phyloP scores from a whole-genome alignment of 331 rosid species.

The Rhamnella rubrinervis region DNA sequence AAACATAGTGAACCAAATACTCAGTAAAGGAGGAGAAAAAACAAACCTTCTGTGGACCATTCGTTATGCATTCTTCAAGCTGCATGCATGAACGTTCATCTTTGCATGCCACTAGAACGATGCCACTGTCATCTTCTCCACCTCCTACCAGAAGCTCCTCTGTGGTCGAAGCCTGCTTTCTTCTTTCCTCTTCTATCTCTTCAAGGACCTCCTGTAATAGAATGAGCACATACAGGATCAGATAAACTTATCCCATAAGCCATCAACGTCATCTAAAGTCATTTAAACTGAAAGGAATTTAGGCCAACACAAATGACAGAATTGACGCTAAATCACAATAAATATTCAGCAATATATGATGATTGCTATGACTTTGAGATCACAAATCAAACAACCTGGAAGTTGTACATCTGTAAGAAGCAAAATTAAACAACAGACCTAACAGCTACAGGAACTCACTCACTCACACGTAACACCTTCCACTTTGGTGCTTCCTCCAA shows the following conservation, averaged over 20 bases:
- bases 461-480: constrained; percentile 99
- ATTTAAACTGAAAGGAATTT: not conserved
- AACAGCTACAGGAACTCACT: constrained; percentile 78
- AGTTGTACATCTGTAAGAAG: not conserved
- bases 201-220: constrained; percentile 80
- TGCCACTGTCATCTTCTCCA: constrained; percentile 52
- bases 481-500: constrained; percentile 98
- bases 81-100: constrained; percentile 94
- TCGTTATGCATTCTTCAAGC: constrained; percentile 74
- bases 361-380: not conserved
- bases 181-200: constrained; percentile 88
- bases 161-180: constrained; percentile 38
- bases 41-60: constrained; percentile 61
- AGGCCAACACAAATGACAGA: constrained; percentile 10
- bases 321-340: not conserved
- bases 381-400: not conserved
- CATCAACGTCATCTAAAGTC: constrained; percentile 17
- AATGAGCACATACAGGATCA: constrained; percentile 23
- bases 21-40: constrained; percentile 1
- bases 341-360: not conserved
- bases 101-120: constrained; percentile 91
- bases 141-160: constrained; percentile 55
- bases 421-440: constrained; percentile 22
- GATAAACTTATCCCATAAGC: constrained; percentile 22
- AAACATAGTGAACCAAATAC: constrained; percentile 11